Percentiles rank a stretch among this genome's conserved stretches.
Evolutionary conservation across 164 flowering plant species (phyloP).

Genomic region (Pachysandra terminalis): DNA sequence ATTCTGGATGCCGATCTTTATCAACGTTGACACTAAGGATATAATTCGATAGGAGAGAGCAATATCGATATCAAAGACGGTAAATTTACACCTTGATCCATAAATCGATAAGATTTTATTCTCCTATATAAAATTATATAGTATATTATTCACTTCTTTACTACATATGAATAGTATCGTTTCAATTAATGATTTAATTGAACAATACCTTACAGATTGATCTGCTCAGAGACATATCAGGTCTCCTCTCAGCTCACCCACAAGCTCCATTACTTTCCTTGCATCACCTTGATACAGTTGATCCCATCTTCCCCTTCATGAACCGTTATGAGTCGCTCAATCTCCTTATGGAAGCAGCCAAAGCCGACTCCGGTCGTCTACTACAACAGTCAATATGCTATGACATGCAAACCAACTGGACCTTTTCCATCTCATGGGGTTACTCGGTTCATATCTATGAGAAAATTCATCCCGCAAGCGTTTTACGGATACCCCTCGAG

Average conservation of each 20-base stretch:
- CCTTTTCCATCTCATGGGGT: constrained; percentile 76
- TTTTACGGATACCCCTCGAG: constrained; percentile 44
- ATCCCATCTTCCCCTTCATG: constrained; percentile 67
- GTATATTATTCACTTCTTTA: no score
- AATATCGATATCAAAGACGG: no score
- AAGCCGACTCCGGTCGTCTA: constrained; percentile 38
- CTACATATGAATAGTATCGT: no score
- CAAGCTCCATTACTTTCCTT: constrained; percentile 51
- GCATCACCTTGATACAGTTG: constrained; percentile 60
- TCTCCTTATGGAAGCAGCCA: constrained; percentile 49
- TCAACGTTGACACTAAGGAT: no score
- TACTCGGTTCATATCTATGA: constrained; percentile 62
- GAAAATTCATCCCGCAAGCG: constrained; percentile 34
- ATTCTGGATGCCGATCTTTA: no score
- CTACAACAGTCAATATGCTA: constrained; percentile 71
- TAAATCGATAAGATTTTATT: no score
- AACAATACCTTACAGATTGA: constrained; percentile 39
- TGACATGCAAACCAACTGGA: constrained; percentile 53
- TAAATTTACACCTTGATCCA: no score
- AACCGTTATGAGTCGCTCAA: constrained; percentile 35
- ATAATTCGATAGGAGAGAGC: no score
- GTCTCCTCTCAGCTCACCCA: constrained; percentile 60
- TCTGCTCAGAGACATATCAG: constrained; percentile 51
- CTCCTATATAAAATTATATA: no score
- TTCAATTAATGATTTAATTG: no score